phyloP scores from a whole-genome alignment of 768 basidiomycete genomes.

The Boletus speciosus region DNA sequence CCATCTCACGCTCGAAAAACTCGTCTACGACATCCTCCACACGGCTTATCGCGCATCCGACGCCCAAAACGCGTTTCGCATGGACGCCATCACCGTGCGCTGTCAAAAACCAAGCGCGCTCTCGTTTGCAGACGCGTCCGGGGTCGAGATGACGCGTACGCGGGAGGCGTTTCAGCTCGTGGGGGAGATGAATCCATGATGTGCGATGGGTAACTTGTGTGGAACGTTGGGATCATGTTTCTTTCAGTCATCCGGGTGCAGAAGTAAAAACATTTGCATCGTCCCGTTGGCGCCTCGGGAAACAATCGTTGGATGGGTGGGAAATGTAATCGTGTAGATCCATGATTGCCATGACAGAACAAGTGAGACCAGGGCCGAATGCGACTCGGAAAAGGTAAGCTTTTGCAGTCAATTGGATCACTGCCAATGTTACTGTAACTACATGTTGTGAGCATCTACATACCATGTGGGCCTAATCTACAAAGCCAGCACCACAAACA shows the following conservation, averaged over 20 bases:
- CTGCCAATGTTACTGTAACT: too few relatives aligned
- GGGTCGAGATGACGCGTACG: constrained; percentile 54
- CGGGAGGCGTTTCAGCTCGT: not conserved
- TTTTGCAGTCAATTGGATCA: too few relatives aligned
- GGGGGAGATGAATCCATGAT: not conserved
- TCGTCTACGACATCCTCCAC: constrained; percentile 43
- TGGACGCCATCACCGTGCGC: constrained; percentile 46
- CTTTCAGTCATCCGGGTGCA: not conserved
- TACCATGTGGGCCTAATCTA: not conserved
- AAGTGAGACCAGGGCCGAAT: too few relatives aligned
- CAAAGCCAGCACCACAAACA: not conserved
- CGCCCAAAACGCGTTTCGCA: constrained; percentile 28
- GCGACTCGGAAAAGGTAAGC: too few relatives aligned
- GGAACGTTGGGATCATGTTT: too few relatives aligned
- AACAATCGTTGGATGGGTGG: too few relatives aligned
- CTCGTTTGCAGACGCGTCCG: constrained; percentile 61
- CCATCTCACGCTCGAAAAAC: constrained; percentile 23
- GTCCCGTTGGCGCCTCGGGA: too few relatives aligned
- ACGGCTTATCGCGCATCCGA: constrained; percentile 61
- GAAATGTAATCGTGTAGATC: too few relatives aligned
- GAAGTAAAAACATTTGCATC: too few relatives aligned
- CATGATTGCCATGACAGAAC: too few relatives aligned
- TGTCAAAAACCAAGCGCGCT: constrained; percentile 72
- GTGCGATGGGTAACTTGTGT: too few relatives aligned
- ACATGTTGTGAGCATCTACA: too few relatives aligned